phyloP scores from a whole-genome alignment of 2,329 filamentous ascomycete genomes.

The Botryotinia globosa region DNA sequence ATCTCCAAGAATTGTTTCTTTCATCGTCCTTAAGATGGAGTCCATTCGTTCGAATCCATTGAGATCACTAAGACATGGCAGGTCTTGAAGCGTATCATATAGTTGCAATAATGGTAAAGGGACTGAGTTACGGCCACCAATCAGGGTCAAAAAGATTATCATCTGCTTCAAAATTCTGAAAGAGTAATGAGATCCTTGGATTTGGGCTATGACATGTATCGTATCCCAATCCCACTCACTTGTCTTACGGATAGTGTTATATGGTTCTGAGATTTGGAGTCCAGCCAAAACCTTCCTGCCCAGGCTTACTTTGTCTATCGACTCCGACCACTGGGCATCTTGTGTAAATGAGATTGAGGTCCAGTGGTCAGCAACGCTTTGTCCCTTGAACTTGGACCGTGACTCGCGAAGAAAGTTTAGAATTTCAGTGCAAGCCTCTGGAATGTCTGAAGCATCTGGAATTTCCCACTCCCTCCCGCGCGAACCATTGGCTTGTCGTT shows the following conservation, averaged over 20 bases:
- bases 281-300: conserved; percentile 10
- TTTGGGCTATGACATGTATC: conserved; percentile 36
- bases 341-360: conserved; percentile 33
- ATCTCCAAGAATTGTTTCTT: not conserved
- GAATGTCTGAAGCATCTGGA: conserved; percentile 29
- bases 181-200: conserved; percentile 38
- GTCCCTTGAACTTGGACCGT: conserved; percentile 21
- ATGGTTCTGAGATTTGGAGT: not conserved
- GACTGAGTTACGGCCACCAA: not conserved
- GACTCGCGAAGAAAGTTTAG: conserved; percentile 25
- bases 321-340: conserved; percentile 34
- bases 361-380: conserved; percentile 31
- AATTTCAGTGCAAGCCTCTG: conserved; percentile 30
- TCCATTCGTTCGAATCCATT: not conserved
- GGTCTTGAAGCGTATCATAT: conserved; percentile 23
- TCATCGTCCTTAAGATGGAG: not conserved
- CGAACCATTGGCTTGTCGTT: conserved; percentile 32
- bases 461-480: conserved; percentile 33
- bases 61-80: conserved; percentile 24
- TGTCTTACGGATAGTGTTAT: not conserved
- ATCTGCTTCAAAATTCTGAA: conserved; percentile 38
- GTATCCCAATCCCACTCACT: conserved; percentile 35
- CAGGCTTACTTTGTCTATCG: conserved; percentile 28
- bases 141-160: conserved; percentile 25
- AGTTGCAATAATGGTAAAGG: conserved; percentile 24